phyloP scores from a whole-genome alignment of 768 basidiomycete genomes.

The Psilocybe tampanensis region DNA sequence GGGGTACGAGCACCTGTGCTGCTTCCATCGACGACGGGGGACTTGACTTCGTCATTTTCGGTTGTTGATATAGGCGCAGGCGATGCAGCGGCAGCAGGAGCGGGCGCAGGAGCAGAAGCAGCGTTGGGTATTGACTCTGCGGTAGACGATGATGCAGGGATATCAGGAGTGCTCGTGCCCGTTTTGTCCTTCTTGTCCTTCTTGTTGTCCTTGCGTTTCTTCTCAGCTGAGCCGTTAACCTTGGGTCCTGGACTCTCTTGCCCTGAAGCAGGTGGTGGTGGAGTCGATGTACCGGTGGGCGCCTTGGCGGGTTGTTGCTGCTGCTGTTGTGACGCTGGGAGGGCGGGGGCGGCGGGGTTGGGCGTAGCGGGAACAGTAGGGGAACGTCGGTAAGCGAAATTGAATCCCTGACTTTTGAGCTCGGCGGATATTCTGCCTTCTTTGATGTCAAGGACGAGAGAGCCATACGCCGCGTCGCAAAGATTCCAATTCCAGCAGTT shows the following conservation, averaged over 20 bases:
- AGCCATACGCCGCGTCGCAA: constrained; percentile 93
- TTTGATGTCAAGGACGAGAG: constrained; percentile 83
- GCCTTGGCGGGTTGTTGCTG: constrained; percentile 31
- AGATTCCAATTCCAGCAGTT: constrained; percentile 99
- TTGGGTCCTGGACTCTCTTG: constrained; percentile 44
- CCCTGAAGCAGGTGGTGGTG: constrained; percentile 13
- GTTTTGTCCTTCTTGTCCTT: constrained; percentile 34
- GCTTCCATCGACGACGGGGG: constrained; percentile 47
- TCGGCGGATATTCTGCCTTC: constrained; percentile 93
- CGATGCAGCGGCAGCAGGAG: constrained; percentile 22
- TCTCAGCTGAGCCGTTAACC: constrained; percentile 57
- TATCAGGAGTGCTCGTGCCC: constrained; percentile 32
- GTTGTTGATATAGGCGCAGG: constrained; percentile 21
- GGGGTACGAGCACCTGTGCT: constrained; percentile 73
- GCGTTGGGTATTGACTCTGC: neutral
- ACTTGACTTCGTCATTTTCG: constrained; percentile 43
- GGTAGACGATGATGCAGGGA: constrained; percentile 20
- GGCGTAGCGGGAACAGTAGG: constrained; percentile 64
- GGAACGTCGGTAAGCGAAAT: constrained; percentile 90
- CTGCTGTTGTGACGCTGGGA: constrained; percentile 39
- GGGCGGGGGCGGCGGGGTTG: constrained; percentile 52
- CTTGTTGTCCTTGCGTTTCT: constrained; percentile 45
- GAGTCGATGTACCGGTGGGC: constrained; percentile 35
- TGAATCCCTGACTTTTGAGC: constrained; percentile 96
- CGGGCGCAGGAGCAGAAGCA: too few species aligned